Percentiles rank a stretch among this genome's conserved stretches.
Conservation (phyloP, 2,329 filamentous ascomycete genomes). For the Tympanopsis confertula region DNA sequence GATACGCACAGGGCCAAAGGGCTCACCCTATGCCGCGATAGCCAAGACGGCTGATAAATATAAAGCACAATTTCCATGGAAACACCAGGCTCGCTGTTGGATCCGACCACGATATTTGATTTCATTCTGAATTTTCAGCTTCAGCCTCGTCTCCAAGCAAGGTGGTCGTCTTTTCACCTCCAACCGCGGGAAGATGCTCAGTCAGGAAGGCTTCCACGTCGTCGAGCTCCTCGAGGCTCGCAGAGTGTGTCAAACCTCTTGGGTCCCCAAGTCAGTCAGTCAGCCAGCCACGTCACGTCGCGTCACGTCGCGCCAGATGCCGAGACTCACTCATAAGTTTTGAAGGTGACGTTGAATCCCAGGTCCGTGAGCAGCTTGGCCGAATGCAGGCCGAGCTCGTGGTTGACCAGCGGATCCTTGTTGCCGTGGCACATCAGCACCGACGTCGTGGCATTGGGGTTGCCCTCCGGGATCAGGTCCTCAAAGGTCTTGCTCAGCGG, state of each 20-base stretch:
- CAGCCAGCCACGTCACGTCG: constrained; percentile 1
- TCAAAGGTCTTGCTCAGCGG: constrained; percentile 45
- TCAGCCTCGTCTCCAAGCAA: no score
- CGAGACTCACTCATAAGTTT: constrained; percentile 57
- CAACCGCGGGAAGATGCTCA: constrained; percentile 28
- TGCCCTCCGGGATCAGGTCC: constrained; percentile 39
- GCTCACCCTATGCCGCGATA: no score
- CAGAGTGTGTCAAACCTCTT: constrained; percentile 65
- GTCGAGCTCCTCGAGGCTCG: constrained; percentile 67
- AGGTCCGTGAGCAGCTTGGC: constrained; percentile 53
- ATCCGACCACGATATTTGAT: no score
- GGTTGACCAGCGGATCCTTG: constrained; percentile 60
- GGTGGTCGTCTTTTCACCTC: no score
- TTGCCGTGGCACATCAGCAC: constrained; percentile 87
- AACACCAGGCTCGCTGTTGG: no score
- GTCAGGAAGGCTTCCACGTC: constrained; percentile 58
- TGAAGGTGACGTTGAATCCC: constrained; percentile 66
- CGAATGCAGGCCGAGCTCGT: constrained; percentile 57
- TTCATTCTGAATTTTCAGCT: no score
- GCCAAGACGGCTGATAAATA: no score
- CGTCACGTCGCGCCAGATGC: background rate
- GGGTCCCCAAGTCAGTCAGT: background rate
- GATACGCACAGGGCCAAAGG: no score
- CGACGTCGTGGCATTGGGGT: constrained; percentile 62
- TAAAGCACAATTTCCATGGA: no score